phyloP scores from a whole-genome alignment of 75 land plant species.

The Pseudotsuga menziesii region DNA sequence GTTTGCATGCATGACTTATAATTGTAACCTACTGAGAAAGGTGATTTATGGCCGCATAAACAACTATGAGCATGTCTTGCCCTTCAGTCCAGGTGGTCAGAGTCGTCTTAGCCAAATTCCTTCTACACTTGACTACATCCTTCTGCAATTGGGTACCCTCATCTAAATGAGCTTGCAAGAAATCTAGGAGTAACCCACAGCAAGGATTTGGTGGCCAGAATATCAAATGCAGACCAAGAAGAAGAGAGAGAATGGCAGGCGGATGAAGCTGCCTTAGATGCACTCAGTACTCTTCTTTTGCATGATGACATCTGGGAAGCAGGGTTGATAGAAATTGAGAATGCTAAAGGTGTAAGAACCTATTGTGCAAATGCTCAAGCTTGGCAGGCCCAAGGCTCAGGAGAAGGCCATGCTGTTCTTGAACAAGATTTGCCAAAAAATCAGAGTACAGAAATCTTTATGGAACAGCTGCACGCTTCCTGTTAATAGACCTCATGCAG shows the following conservation, averaged over 20 bases:
- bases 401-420: conserved; percentile 9
- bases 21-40: too few species aligned
- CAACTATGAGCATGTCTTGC: too few species aligned
- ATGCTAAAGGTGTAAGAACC: conserved; percentile 3
- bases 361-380: neutral
- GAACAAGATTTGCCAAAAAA: neutral
- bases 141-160: too few species aligned
- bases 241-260: conserved; percentile 14
- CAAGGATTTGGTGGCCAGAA: conserved; percentile 8
- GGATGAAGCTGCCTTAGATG: conserved; percentile 13
- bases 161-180: neutral
- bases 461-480: neutral
- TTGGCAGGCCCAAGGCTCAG: conserved; percentile 1
- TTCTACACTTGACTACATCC: too few species aligned
- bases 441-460: neutral
- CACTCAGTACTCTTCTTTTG: conserved; percentile 9
- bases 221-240: neutral
- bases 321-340: conserved; percentile 12
- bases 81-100: too few species aligned
- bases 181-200: conserved; percentile 7
- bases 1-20: too few species aligned
- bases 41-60: too few species aligned
- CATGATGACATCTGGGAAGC: conserved; percentile 14
- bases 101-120: too few species aligned
- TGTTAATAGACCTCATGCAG: conserved; percentile 3